Conservation (phyloP, 1,139 yeast genomes). For the Magnusiomyces fungicola region DNA sequence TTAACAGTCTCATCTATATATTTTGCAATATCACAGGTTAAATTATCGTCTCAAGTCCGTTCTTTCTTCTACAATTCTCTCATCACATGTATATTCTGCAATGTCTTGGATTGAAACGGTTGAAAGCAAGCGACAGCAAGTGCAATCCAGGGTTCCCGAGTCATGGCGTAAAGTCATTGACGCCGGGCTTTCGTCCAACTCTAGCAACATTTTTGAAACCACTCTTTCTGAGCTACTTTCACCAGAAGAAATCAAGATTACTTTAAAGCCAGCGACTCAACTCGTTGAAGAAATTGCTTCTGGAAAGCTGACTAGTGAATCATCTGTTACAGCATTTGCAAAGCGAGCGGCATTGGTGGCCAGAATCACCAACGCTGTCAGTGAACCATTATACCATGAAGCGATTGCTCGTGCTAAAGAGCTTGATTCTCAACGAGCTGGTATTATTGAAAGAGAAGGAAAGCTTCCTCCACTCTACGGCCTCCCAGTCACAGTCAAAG, state of each 20-base stretch:
- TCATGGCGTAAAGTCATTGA: constrained; percentile 10
- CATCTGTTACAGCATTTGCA: constrained; percentile 46
- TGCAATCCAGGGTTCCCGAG: constrained; percentile 8
- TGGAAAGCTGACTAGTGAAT: constrained; percentile 39
- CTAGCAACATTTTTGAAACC: constrained; percentile 2
- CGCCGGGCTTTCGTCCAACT: constrained; percentile 3
- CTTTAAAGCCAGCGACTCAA: constrained; percentile 23
- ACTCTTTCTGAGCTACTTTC: constrained; percentile 17
- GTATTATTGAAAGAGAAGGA: background rate
- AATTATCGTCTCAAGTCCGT: too few relatives aligned
- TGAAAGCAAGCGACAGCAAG: background rate
- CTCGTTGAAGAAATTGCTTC: constrained; percentile 35
- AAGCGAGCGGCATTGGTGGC: constrained; percentile 46
- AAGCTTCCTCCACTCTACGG: constrained; percentile 41
- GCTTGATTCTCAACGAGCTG: constrained; percentile 32
- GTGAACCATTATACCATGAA: constrained; percentile 27
- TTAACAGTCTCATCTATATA: too few relatives aligned
- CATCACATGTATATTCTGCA: background rate
- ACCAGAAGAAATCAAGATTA: constrained; percentile 23
- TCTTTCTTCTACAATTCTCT: background rate
- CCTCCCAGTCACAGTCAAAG: constrained; percentile 46
- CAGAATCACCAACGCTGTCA: constrained; percentile 27
- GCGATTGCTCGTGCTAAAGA: constrained; percentile 35
- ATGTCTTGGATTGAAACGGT: constrained; percentile 6
- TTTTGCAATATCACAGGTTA: too few relatives aligned